These are phyloP conservation scores for Thalassiosira livingstoniorum DNA, from an alignment of 352 stramenopile species.

Conservation along the genomic window DNA sequence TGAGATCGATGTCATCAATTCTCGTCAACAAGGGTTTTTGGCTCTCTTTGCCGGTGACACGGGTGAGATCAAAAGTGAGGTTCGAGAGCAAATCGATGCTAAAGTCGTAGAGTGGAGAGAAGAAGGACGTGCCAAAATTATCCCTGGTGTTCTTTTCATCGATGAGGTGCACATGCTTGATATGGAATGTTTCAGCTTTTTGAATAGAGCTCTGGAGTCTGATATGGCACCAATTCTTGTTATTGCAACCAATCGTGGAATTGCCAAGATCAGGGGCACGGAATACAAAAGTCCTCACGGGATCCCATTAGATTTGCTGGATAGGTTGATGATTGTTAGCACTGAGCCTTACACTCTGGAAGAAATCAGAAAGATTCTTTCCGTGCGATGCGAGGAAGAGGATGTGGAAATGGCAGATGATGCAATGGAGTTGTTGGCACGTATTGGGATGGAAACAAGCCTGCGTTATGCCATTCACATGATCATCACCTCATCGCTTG, in stretches of 20 bases:
- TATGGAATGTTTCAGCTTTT: constrained; percentile 99
- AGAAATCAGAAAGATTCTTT: constrained; percentile 97
- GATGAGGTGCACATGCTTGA: constrained; percentile 99
- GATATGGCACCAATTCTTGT: constrained; percentile 98
- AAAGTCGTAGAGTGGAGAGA: constrained; percentile 97
- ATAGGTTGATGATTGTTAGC: constrained; percentile 98
- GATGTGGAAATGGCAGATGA: constrained; percentile 98
- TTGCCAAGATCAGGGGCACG: constrained; percentile 98
- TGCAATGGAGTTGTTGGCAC: constrained; percentile 96
- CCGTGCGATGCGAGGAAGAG: constrained; percentile 97
- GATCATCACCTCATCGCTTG: constrained; percentile 97
- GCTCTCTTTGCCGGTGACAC: constrained; percentile 99
- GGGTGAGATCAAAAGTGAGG: constrained; percentile 84
- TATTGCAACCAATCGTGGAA: constrained; percentile 98
- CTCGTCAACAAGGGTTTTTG: constrained; percentile 97
- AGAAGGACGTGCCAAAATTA: constrained; percentile 92
- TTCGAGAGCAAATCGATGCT: constrained; percentile 98
- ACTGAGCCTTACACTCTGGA: constrained; percentile 95
- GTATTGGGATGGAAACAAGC: constrained; percentile 97
- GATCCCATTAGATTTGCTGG: constrained; percentile 98
- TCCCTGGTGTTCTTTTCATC: constrained; percentile 99
- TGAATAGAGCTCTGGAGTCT: constrained; percentile 98
- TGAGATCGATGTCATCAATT: constrained; percentile 99
- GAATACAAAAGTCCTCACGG: constrained; percentile 98
- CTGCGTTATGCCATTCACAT: constrained; percentile 99